Percentiles rank a stretch among this genome's conserved stretches.
Conservation (phyloP, 805 yeast species). For the Jamesozyma piceae region DNA sequence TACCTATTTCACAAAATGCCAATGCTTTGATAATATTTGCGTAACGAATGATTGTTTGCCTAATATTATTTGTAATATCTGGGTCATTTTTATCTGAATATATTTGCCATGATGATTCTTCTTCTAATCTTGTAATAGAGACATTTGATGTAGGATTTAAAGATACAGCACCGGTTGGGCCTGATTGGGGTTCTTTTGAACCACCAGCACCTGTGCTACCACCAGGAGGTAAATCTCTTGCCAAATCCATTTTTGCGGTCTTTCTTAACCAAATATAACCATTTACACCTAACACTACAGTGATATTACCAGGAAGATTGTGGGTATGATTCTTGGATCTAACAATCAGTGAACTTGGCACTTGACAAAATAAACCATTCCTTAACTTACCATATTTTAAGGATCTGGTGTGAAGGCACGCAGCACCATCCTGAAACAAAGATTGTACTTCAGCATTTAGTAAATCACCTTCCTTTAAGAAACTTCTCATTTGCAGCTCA, state of each 20-base stretch:
- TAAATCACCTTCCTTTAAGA: conserved; percentile 91
- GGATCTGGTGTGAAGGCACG: conserved; percentile 90
- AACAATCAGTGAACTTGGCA: conserved; percentile 74
- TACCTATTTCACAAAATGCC: conserved; percentile 77
- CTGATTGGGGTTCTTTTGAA: conserved; percentile 18
- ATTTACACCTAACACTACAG: conserved; percentile 84
- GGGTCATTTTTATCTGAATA: conserved; percentile 82
- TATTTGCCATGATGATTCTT: conserved; percentile 90
- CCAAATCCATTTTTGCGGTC: conserved; percentile 35
- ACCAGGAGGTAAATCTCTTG: conserved; percentile 24
- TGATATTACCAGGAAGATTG: conserved; percentile 87
- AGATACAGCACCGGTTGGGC: conserved; percentile 29
- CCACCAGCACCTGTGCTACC: conserved; percentile 21
- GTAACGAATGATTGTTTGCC: conserved; percentile 75
- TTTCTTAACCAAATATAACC: conserved; percentile 91
- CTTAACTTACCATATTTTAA: conserved; percentile 90
- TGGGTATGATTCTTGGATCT: conserved; percentile 83
- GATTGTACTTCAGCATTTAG: conserved; percentile 94
- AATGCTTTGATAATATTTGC: conserved; percentile 75
- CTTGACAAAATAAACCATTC: conserved; percentile 74
- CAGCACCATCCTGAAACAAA: conserved; percentile 80
- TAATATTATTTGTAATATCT: conserved; percentile 46
- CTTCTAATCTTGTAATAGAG: conserved; percentile 76
- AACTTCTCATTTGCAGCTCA: conserved; percentile 90
- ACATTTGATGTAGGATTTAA: conserved; percentile 35